Base-by-base conservation (phyloP, 1,284 basidiomycete species). In the Fomitiporia mediterranea region DNA sequence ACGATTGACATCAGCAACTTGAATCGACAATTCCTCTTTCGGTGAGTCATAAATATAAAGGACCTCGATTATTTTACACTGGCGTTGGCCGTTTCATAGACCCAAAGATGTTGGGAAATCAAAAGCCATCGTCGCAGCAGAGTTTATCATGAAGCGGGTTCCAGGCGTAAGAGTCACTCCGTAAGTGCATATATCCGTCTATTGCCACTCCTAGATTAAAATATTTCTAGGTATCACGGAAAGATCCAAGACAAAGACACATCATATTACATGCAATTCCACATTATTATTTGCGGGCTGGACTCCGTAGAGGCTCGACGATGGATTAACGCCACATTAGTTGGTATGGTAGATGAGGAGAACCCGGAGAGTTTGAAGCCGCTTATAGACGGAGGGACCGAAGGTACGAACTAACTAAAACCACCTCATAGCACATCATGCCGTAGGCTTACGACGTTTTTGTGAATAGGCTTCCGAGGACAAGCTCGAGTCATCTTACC, bases 1-100 rank as follows among this genome's bases (percentile, higher is more conserved):
- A 98, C 96, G 3, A 99, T 99, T 69, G 97, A 99, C 71, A 92
- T 99, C 65, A 97, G 94, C 66, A 99, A 99, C 68, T 79, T 99
- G 63, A 99, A 99, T 72, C 83, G 97, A 44, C 97, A 99, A 71
- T 99, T 99, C 70, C 77, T 99, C 43, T 99, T 99, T 76, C 82
- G 96, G 94, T 93, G 63, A 53, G 78, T 65, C 28, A n/a, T 48
- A 28, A 37, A 7, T 37, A 37, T 37, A 11, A 11, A 17, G 17
- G 13, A 13, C n/a, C 23, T 13, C 40, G 3, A 43, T 17, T n/a
- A 21, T 43, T 46, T 1, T 35, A 28, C n/a, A n/a, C n/a, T n/a
- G n/a, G n/a, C n/a, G n/a, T 8, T 38, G 11, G 6, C 2, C 35
- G n/a, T 4, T 28, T 51, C 27, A 25, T 61, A 97, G 93, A 62